Conservation (phyloP, 1,139 yeast species). For the Candida smagusa region DNA sequence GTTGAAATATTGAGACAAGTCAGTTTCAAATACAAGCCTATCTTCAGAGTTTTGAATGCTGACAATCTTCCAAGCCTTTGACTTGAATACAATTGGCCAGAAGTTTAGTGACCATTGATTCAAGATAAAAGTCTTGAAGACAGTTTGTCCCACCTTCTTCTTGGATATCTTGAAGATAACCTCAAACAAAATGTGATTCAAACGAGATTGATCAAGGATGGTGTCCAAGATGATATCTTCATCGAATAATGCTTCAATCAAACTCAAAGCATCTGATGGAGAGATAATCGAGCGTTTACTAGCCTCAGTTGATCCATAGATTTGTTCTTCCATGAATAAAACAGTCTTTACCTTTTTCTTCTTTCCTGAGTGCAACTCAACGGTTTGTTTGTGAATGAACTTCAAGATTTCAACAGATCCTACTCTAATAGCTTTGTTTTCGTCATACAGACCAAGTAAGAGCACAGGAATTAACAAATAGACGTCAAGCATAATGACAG, state of each 20-base stretch:
- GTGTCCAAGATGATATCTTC: constrained; percentile 26
- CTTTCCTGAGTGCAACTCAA: constrained; percentile 16
- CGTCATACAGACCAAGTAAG: constrained; percentile 34
- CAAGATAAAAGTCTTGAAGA: constrained; percentile 38
- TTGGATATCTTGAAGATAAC: constrained; percentile 28
- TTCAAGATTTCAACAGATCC: constrained; percentile 24
- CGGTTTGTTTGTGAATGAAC: constrained; percentile 18
- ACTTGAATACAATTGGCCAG: constrained; percentile 33
- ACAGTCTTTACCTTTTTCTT: constrained; percentile 19
- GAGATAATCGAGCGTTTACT: constrained; percentile 52
- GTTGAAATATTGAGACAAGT: constrained; percentile 24
- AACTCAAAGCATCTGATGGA: constrained; percentile 57
- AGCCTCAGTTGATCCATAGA: constrained; percentile 40
- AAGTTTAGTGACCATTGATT: constrained; percentile 40
- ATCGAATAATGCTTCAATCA: constrained; percentile 43
- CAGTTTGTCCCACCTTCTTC: constrained; percentile 37
- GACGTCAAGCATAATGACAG: constrained; percentile 17
- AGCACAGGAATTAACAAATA: constrained; percentile 39
- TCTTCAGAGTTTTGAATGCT: constrained; percentile 28
- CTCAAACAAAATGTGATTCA: constrained; percentile 24
- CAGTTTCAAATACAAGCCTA: constrained; percentile 30
- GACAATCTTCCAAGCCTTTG: constrained; percentile 31
- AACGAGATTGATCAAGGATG: constrained; percentile 27
- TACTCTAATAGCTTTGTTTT: constrained; percentile 26
- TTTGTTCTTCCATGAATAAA: constrained; percentile 39